Evolutionary conservation across 768 basidiomycete genomes (phyloP).

Genomic region (Naganishia kalamii): DNA sequence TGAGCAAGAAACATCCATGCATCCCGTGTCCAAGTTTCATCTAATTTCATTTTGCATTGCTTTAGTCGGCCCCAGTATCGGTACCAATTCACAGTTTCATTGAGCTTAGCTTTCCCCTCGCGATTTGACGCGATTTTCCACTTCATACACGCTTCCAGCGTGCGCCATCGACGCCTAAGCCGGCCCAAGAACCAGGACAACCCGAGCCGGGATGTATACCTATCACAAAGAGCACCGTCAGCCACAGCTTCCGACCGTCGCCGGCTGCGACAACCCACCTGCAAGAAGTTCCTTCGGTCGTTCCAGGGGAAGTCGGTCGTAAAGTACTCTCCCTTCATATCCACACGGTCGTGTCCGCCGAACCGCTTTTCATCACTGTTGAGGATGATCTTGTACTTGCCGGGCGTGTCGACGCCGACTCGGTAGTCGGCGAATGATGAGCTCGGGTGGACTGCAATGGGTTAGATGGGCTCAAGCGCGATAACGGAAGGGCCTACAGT

Average conservation of each 20-base stretch:
- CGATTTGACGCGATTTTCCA: not conserved
- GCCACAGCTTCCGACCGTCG: not conserved
- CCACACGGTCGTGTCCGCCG: slow-evolving; percentile 81
- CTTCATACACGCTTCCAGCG: not conserved
- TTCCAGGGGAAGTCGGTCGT: slow-evolving; percentile 90
- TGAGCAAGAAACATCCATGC: no score
- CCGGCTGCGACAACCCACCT: slow-evolving; percentile 52
- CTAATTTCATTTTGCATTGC: no score
- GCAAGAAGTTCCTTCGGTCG: slow-evolving; percentile 77
- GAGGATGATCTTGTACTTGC: slow-evolving; percentile 75
- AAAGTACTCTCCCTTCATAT: slow-evolving; percentile 58
- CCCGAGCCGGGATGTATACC: slow-evolving; percentile 40
- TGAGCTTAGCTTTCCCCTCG: not conserved
- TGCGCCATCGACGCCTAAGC: not conserved
- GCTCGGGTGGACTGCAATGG: slow-evolving; percentile 61
- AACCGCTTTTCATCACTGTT: slow-evolving; percentile 79
- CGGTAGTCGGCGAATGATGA: slow-evolving; percentile 88
- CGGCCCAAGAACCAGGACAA: slow-evolving; percentile 38
- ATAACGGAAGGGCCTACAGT: slow-evolving; percentile 50
- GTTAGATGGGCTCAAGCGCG: not conserved
- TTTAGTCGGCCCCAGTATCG: no score
- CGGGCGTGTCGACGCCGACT: slow-evolving; percentile 76
- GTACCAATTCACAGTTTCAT: no score
- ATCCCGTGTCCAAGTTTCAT: no score
- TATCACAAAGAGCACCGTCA: not conserved